Base-by-base conservation (phyloP, 768 basidiomycete genomes). In the Podaxis sp. region DNA sequence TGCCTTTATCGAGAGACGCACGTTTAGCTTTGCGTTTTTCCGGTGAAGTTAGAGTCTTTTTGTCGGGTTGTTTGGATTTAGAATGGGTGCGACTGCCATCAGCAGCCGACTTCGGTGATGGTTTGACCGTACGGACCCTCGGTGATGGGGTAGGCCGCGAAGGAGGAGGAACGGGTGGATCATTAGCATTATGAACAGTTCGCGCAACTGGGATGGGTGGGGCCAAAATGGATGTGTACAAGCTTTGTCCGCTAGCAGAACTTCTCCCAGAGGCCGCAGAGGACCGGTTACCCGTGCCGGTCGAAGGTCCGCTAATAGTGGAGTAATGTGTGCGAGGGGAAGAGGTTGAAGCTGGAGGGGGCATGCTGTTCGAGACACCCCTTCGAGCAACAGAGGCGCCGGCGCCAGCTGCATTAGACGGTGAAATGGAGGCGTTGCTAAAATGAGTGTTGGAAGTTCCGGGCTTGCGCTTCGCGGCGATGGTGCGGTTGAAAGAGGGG, bases 201-300 rank as follows among this genome's bases (percentile, higher is more conserved):
- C 90, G 81, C 54, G 89, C 89, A 65, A 86, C 87, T 74, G 90
- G 90, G 27, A 83, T 74, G 12, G 89, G 85, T 29, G 86, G 88
- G 33, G 89, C 88, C 63, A 93, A 82, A 58, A 93, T 85, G 65
- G 90, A 87, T 13, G 87, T 76, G 69, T 87, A 93, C 59, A 93
- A 79, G 70, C 80, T 91, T 71, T 85, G 86, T 50, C 80, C 72
- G 74, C 77, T 69, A 65, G 72, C 71, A 65, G 74, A 55, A 63
- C 69, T 69, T 72, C 74, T 75, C 49, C 74, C 71, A 67, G 70
- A 71, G 67, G 68, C 63, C 69, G 73, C 70, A 61, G 70, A 63
- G 57, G 77, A 75, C 71, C 68, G 70, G 53, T 71, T 70, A 58
- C 67, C 72, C 49, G 72, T 64, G 66, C 73, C 72, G 66, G 72